Percentiles rank a stretch among this genome's conserved stretches.
phyloP scores from a whole-genome alignment of 73 alveolate species.

The Urostyla sp. region DNA sequence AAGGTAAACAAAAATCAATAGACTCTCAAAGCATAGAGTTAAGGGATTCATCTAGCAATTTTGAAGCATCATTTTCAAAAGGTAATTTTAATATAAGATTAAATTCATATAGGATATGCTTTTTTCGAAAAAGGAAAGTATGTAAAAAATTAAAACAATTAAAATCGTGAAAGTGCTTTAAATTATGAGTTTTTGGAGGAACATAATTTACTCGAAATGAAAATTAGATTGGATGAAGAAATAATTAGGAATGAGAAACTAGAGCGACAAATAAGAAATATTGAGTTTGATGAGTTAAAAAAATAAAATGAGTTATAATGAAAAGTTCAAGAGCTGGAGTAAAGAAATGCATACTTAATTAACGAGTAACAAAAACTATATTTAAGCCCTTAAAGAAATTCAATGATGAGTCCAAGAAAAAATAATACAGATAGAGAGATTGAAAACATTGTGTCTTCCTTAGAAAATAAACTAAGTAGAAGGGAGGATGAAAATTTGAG shows the following conservation, averaged over 20 bases:
- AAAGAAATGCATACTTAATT: neutral
- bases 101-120: too few relatives aligned
- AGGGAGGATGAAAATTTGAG: conserved; percentile 10
- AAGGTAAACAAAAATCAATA: too few relatives aligned
- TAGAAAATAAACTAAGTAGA: neutral
- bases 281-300: conserved; percentile 6
- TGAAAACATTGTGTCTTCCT: neutral
- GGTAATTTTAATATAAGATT: too few relatives aligned
- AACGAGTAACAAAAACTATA: neutral
- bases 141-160: too few relatives aligned
- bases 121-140: too few relatives aligned
- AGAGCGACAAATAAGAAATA: conserved; percentile 2
- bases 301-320: conserved; percentile 2
- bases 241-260: conserved; percentile 3
- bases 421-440: neutral
- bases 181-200: too few relatives aligned
- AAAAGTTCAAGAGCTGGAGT: conserved; percentile 5
- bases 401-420: neutral
- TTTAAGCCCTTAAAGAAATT: neutral
- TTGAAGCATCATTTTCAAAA: too few relatives aligned
- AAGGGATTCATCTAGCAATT: too few relatives aligned
- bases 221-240: conserved; percentile 26
- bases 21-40: too few relatives aligned
- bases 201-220: neutral
- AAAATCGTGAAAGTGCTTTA: too few relatives aligned